A percentile compares a stretch with the other conserved stretches of the same genome.
Evolutionary conservation across 2,329 filamentous ascomycete species (phyloP).

Genomic region (Fusarium transvaalense): DNA sequence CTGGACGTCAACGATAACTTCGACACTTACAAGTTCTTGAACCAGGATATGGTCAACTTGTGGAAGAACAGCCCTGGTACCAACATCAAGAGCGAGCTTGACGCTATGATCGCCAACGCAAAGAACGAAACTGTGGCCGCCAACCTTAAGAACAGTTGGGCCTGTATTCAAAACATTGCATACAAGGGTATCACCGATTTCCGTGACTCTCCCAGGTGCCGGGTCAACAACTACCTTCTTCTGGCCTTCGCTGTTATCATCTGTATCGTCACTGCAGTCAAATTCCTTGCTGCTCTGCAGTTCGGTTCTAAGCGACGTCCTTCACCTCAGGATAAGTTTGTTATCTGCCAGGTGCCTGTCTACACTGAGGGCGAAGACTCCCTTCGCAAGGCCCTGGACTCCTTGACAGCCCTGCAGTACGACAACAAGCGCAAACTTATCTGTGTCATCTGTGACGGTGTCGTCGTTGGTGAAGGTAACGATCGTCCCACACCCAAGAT

Average conservation of each 20-base stretch:
- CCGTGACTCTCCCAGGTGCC: conserved; percentile 79
- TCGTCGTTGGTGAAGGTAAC: conserved; percentile 96
- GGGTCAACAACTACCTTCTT: conserved; percentile 91
- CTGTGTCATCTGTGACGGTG: conserved; percentile 95
- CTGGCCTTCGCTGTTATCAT: conserved; percentile 89
- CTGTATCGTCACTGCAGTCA: conserved; percentile 81
- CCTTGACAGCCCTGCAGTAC: conserved; percentile 92
- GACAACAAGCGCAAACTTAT: conserved; percentile 99
- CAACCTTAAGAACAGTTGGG: conserved; percentile 73
- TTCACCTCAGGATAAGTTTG: conserved; percentile 95
- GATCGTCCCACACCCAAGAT: conserved; percentile 98
- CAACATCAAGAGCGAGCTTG: conserved; percentile 78
- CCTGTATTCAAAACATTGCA: conserved; percentile 86
- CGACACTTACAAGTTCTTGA: conserved; percentile 77
- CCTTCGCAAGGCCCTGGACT: conserved; percentile 91
- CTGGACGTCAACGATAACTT: conserved; percentile 68
- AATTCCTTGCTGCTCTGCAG: conserved; percentile 93
- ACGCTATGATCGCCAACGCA: conserved; percentile 63
- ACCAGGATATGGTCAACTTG: conserved; percentile 73
- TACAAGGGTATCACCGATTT: conserved; percentile 89
- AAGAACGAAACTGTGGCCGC: conserved; percentile 65
- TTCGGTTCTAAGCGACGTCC: conserved; percentile 93
- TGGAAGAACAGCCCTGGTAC: conserved; percentile 81
- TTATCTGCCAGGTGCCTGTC: conserved; percentile 97
- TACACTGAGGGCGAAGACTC: conserved; percentile 99